phyloP scores from a whole-genome alignment of 169 alveolate genomes.

The Plasmodium cynomolgi region DNA sequence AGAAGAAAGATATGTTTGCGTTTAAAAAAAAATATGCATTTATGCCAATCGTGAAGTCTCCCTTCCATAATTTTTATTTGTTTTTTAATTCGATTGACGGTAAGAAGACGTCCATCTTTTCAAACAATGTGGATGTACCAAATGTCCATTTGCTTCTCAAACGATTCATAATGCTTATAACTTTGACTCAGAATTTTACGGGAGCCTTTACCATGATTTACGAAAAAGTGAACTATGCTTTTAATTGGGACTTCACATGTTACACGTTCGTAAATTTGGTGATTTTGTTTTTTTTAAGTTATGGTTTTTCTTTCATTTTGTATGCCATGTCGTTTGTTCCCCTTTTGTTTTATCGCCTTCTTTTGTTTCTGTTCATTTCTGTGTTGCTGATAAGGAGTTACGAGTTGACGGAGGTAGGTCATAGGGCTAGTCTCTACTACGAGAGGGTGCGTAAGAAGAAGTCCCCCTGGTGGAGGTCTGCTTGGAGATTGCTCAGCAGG shows the following conservation, averaged over 20 bases:
- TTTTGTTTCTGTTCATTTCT: slow-evolving; percentile 2
- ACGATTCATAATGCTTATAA: slow-evolving; percentile 28
- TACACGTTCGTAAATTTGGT: slow-evolving; percentile 45
- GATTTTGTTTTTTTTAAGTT: slow-evolving; percentile 46
- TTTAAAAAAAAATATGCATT: slow-evolving; percentile 18
- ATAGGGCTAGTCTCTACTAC: slow-evolving; percentile 29
- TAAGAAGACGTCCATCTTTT: slow-evolving; percentile 40
- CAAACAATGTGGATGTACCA: slow-evolving; percentile 64
- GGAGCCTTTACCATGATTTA: slow-evolving; percentile 61
- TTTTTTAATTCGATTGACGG: slow-evolving; percentile 21
- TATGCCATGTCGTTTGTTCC: slow-evolving; percentile 48
- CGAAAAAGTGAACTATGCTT: slow-evolving; percentile 63
- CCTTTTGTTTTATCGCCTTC: slow-evolving; percentile 34
- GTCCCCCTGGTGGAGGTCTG: not conserved
- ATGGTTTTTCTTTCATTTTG: slow-evolving; percentile 33
- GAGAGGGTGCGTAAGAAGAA: not conserved
- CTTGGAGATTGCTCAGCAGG: not conserved
- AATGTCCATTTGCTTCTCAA: slow-evolving; percentile 52
- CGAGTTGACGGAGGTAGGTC: slow-evolving; percentile 52
- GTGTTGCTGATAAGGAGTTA: slow-evolving; percentile 33
- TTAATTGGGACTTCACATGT: slow-evolving; percentile 61
- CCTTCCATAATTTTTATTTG: slow-evolving; percentile 69
- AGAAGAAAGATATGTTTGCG: slow-evolving; percentile 7
- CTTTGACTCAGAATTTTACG: slow-evolving; percentile 36
- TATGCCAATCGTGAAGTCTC: slow-evolving; percentile 58